A percentile compares a stretch with the other conserved stretches of the same genome.
phyloP scores from a whole-genome alignment of 208 protist species.

The Acanthamoeba divionensis region DNA sequence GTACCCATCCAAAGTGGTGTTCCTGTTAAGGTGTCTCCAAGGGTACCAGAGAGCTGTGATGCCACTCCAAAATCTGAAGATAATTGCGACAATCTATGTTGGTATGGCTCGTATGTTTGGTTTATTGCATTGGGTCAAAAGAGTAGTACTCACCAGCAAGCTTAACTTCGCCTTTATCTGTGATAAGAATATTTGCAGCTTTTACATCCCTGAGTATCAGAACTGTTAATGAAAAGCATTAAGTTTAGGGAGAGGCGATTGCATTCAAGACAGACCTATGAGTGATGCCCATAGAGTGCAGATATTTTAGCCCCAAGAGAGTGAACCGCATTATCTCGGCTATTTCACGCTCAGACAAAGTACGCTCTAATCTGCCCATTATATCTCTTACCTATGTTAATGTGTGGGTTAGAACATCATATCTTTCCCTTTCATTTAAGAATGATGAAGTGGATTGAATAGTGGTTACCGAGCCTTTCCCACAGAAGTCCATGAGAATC shows the following conservation, averaged over 20 bases:
- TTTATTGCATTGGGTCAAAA: neutral
- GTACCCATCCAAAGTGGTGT: slow-evolving; percentile 45
- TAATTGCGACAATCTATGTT: neutral
- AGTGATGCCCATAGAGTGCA: slow-evolving; percentile 25
- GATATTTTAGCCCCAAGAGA: neutral
- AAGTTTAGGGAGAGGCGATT: neutral
- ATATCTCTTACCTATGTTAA: neutral
- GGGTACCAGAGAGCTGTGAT: neutral
- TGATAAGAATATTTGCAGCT: slow-evolving; percentile 28
- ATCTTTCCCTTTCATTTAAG: neutral
- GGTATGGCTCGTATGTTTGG: neutral
- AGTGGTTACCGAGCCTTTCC: slow-evolving; percentile 14
- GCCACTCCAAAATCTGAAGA: slow-evolving; percentile 29
- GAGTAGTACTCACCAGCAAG: neutral
- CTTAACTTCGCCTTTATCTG: slow-evolving; percentile 5
- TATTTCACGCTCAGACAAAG: neutral
- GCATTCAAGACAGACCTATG: neutral
- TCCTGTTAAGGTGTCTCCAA: slow-evolving; percentile 7
- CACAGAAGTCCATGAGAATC: slow-evolving; percentile 47
- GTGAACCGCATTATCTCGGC: neutral
- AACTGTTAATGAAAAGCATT: neutral
- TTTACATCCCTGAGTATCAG: neutral
- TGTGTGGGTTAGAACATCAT: neutral
- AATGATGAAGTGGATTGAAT: neutral
- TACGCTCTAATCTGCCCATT: neutral